Base-by-base conservation (phyloP, 257 asterid species). In the Solanum clarkiae region DNA sequence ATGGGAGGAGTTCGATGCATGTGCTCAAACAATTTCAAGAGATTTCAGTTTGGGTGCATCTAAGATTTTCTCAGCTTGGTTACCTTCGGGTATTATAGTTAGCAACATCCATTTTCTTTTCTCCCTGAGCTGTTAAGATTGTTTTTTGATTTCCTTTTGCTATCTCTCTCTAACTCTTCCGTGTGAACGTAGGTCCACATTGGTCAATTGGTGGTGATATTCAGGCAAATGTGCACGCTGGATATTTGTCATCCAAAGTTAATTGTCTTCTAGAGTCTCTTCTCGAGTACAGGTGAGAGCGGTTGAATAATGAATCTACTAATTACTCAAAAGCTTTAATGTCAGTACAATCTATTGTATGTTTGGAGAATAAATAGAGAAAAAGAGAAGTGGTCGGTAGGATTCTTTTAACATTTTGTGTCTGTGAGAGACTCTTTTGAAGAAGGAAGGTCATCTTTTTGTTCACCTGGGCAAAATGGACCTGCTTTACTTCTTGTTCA, bases 271-370 rank as follows among this genome's bases (percentile, higher is more conserved):
- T 93, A 57, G 93, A 93, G 68, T 90, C 89, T 84, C 97, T 95
- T 79, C 94, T 92, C 20, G 95, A 90, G 60, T 95, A 94, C 94
- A 95, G 98, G 99, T 95, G 36, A 56, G 65, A n/a, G 65, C 14
- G 44, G 8, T 53, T 51, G 66, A 36, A 16, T 59, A 71, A 7
- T 59, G 14, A 68, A 26, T 68, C n/a, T 83, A 53, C 26, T 63
- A 44, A 3, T 62, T 82, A 49, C 17, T 77, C 22, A 9, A 77
- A 53, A 77, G 82, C 29, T 9, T 77, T 29, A 53, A 77, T 51
- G 26, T 53, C 22, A 26, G 10, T 75, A 51, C 65, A 9, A 51
- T 53, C 82, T 51, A 26, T 51, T 24, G 82, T 10, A 32, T 3
- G 60, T 49, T 49, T 13, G 59, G 32, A 24, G 22, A 47, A 49